phyloP scores from a whole-genome alignment of 2,329 filamentous ascomycete genomes.

The Diaporthe ilicicola region DNA sequence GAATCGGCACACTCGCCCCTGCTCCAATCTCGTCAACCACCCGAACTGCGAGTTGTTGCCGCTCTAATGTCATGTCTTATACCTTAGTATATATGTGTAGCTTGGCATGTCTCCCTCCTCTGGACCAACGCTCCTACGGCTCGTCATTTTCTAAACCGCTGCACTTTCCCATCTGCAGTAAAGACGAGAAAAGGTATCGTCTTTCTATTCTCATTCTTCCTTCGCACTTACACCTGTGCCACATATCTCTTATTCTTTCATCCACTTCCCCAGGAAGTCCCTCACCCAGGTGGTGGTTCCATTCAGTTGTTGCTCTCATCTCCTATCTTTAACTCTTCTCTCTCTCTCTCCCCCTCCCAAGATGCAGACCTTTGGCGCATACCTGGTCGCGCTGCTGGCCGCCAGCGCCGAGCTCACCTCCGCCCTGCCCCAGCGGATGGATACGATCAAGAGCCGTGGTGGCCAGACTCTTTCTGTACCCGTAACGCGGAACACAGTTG shows the following conservation, averaged over 20 bases:
- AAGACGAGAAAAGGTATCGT: neutral
- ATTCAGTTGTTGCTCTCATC: neutral
- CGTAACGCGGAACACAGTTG: constrained; percentile 29
- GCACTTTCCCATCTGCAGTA: neutral
- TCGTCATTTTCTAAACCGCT: constrained; percentile 16
- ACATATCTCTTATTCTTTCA: neutral
- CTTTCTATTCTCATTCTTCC: constrained; percentile 3
- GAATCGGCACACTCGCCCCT: constrained; percentile 9
- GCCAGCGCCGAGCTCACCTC: constrained; percentile 35
- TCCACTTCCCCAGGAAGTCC: neutral
- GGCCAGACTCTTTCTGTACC: constrained; percentile 29
- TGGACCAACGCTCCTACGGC: neutral
- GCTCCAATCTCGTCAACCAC: constrained; percentile 17
- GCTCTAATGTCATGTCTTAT: neutral
- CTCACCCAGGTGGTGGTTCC: constrained; percentile 31
- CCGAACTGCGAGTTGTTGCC: neutral
- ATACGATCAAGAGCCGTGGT: constrained; percentile 10
- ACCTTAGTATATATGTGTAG: neutral
- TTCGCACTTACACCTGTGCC: neutral
- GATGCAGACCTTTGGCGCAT: constrained; percentile 33
- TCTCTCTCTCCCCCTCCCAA: neutral
- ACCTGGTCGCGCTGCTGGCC: constrained; percentile 31
- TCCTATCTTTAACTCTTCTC: neutral
- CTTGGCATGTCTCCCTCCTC: neutral
- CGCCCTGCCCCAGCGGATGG: constrained; percentile 33